Evolutionary conservation across 164 flowering plant species (phyloP).

Genomic region (Cinnamomum chago): DNA sequence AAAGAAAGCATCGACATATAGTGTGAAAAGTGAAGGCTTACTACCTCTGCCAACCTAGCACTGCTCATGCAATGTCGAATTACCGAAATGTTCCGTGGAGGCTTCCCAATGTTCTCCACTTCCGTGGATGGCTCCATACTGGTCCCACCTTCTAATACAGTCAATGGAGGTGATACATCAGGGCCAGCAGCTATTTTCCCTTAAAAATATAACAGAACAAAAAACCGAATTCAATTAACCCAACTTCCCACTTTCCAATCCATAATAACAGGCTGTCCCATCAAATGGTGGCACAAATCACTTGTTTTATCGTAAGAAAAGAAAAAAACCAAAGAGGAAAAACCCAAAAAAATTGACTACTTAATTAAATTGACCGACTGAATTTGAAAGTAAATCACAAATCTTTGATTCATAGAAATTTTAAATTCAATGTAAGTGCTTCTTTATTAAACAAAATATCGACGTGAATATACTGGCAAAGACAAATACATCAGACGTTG

Average conservation of each 20-base stretch:
- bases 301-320: not conserved
- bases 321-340: not conserved
- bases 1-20: not conserved
- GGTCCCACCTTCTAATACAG: conserved; percentile 28
- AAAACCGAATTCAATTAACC: not conserved
- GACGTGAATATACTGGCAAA: not conserved
- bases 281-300: not conserved
- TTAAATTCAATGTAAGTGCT: too few relatives aligned
- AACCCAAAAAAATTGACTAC: not conserved
- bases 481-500: not conserved
- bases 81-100: conserved; percentile 45
- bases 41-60: conserved; percentile 37
- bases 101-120: conserved; percentile 43
- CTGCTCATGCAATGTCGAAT: conserved; percentile 55
- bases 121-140: conserved; percentile 23
- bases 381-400: not conserved
- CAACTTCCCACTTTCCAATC: not conserved
- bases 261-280: not conserved
- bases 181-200: conserved; percentile 38
- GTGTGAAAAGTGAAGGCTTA: conserved; percentile 16
- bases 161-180: conserved; percentile 27
- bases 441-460: not conserved
- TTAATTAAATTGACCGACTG: not conserved
- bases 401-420: not conserved
- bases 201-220: conserved; percentile 16